A percentile compares a stretch with the other conserved stretches of the same genome.
Evolutionary conservation across 306 rosid species (phyloP).

Genomic region (Castanea mollissima): DNA sequence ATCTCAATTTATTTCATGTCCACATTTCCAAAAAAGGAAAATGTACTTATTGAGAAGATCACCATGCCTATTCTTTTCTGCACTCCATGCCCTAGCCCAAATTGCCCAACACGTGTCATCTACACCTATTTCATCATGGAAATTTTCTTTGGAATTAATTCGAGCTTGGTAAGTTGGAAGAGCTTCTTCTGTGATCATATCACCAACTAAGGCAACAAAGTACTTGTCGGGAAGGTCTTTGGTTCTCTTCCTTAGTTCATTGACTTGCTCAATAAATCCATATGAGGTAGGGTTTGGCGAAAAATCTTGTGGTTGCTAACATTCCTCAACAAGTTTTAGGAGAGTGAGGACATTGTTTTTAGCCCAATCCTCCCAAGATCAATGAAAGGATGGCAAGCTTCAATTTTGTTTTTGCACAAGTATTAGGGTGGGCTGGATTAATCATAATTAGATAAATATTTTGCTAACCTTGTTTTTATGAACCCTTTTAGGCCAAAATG

Average conservation of each 20-base stretch:
- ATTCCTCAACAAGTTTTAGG: constrained; percentile 40
- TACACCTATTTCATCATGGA: constrained; percentile 74
- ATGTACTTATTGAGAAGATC: constrained; percentile 88
- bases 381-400: no score
- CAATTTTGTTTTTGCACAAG: no score
- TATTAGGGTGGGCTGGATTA: no score
- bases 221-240: constrained; percentile 78
- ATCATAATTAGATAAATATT: no score
- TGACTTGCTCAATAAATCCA: constrained; percentile 78
- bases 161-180: constrained; percentile 84
- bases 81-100: constrained; percentile 92
- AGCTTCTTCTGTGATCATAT: constrained; percentile 85
- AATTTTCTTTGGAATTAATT: constrained; percentile 73
- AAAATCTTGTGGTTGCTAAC: constrained; percentile 24
- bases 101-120: constrained; percentile 74
- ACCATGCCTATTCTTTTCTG: constrained; percentile 84
- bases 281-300: constrained; percentile 8
- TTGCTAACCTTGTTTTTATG: no score
- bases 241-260: constrained; percentile 69
- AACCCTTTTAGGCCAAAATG: no score
- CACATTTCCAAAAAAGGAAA: constrained; percentile 38
- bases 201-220: constrained; percentile 77
- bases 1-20: constrained; percentile 77
- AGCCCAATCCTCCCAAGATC: constrained; percentile 49
- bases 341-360: constrained; percentile 55